Base-by-base conservation (phyloP, 2,329 filamentous ascomycete genomes). In the Fusarium oligoseptatum region DNA sequence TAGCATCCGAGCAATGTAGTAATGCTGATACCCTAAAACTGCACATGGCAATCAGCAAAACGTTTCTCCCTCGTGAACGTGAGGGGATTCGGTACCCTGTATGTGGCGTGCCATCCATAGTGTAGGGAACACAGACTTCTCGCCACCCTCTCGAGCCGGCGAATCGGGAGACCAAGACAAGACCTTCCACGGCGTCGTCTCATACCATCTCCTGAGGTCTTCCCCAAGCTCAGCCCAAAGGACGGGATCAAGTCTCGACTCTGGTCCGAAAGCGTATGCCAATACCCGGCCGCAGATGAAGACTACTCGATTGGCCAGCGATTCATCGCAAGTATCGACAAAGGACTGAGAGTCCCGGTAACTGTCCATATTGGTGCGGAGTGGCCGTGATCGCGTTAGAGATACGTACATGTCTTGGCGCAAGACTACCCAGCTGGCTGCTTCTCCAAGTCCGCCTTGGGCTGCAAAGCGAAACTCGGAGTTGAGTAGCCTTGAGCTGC, bases 391-490 rank as follows among this genome's bases (percentile, higher is more conserved):
- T 68, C 82, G 83, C 11, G 83, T 80, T 56, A 86, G 81, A 0
- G 85, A 85, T 24, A 86, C 83, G 67, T 87, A 86, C 8, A 88
- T 82, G 73, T 88, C 86, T 75, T 88, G 87, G 14, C 87, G 81
- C 32, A 87, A 79, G 9, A 86, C 85, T 5, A 87, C 83, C 82
- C 87, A 87, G 72, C 84, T 85, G 1, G 83, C 82, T 8, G 84
- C 84, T 62, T 84, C 83, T 2, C 83, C 82, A n/a, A 86, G 80
- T 0, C 83, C 81, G 7, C 80, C 79, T 17, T 80, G 75, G 43
- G 72, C 74, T 12, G 73, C 74, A 2, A 81, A 74, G 29, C 70
- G 72, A 12, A 80, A 79, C 34, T 79, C 81, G 1, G 74, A 74
- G 34, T 78, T 79, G 29, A 80, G 67, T 0, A 81, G 63, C 20